Evolutionary conservation across 345 rosid genomes (phyloP).

Genomic region (Psidium guajava): DNA sequence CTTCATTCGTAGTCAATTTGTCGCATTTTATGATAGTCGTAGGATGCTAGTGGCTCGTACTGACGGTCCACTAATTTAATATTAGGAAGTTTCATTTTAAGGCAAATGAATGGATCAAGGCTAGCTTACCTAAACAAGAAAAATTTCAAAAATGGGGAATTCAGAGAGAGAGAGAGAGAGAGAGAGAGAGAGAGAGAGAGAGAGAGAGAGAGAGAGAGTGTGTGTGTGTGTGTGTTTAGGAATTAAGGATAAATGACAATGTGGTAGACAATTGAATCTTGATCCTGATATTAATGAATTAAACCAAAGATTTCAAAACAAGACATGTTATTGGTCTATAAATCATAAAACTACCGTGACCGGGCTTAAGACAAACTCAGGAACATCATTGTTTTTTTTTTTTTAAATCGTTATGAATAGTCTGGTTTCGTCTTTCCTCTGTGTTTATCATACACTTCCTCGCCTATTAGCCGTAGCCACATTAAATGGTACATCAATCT

Average conservation of each 20-base stretch:
- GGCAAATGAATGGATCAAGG: background rate
- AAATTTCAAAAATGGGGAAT: background rate
- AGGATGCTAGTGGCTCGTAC: background rate
- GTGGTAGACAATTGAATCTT: background rate
- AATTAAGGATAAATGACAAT: background rate
- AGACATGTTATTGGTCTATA: background rate
- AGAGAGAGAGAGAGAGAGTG: too few relatives aligned
- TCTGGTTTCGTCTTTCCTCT: too few relatives aligned
- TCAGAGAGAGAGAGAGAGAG: too few relatives aligned
- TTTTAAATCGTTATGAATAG: too few relatives aligned
- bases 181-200: too few relatives aligned
- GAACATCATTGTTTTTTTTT: too few relatives aligned
- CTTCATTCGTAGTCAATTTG: background rate
- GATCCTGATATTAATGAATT: background rate
- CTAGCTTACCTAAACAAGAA: background rate
- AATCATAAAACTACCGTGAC: background rate
- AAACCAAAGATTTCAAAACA: background rate
- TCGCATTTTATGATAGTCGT: background rate
- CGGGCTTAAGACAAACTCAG: too few relatives aligned
- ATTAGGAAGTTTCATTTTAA: background rate
- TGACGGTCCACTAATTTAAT: fast-evolving
- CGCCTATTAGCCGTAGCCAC: too few relatives aligned
- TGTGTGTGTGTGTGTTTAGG: too few relatives aligned
- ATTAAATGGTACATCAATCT: too few relatives aligned
- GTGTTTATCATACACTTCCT: too few relatives aligned